Conservation (phyloP, 2,329 filamentous ascomycete species). For the Chrysoporthe austroafricana region DNA sequence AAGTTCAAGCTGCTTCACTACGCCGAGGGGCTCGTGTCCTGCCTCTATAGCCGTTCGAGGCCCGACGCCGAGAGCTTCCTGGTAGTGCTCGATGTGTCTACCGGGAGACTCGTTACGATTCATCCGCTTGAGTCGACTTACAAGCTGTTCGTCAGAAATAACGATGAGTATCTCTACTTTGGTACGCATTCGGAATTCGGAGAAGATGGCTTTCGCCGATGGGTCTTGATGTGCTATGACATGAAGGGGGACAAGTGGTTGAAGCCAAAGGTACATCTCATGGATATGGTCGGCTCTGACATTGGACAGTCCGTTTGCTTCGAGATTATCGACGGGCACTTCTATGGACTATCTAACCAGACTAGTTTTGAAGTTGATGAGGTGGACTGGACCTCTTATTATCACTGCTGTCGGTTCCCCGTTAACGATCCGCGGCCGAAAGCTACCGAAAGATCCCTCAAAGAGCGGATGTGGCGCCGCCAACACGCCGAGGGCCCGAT, state of each 20-base stretch:
- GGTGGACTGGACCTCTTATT: conserved; percentile 70
- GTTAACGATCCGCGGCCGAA: conserved; percentile 49
- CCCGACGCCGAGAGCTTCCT: conserved; percentile 52
- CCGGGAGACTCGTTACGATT: conserved; percentile 45
- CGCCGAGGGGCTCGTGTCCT: conserved; percentile 59
- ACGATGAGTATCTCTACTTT: conserved; percentile 63
- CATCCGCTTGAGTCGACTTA: conserved; percentile 48
- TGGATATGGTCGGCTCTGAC: conserved; percentile 65
- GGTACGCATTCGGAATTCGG: conserved; percentile 63
- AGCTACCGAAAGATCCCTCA: conserved; percentile 47
- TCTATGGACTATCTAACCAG: conserved; percentile 73
- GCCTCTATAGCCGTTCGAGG: conserved; percentile 53
- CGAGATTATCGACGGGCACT: conserved; percentile 65
- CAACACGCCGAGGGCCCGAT: conserved; percentile 72
- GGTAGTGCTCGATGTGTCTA: conserved; percentile 51
- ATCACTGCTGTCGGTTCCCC: conserved; percentile 67
- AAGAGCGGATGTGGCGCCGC: conserved; percentile 63
- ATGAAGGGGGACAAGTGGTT: conserved; percentile 47
- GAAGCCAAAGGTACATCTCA: conserved; percentile 52
- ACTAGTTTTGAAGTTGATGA: conserved; percentile 65
- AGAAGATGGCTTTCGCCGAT: conserved; percentile 61
- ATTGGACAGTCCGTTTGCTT: conserved; percentile 73
- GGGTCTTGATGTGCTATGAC: conserved; percentile 62
- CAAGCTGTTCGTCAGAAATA: conserved; percentile 71
- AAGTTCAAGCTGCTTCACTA: conserved; percentile 61